A percentile compares a stretch with the other conserved stretches of the same genome.
Conservation (phyloP, 805 yeast species). For the Schizosaccharomyces octosporus region DNA sequence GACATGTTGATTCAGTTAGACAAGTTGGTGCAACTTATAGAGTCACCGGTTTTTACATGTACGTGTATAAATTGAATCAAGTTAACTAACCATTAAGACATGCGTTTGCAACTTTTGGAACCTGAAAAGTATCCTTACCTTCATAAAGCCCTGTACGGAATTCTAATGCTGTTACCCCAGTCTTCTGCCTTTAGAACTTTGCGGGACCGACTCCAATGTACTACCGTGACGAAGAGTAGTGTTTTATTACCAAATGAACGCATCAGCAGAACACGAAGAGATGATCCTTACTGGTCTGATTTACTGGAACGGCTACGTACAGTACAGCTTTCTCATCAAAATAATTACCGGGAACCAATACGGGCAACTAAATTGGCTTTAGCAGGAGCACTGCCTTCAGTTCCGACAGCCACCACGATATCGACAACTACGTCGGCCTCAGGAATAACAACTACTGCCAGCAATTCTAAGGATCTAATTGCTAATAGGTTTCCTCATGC, state of each 20-base stretch:
- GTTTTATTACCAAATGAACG: neutral
- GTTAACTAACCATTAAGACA: constrained; percentile 15
- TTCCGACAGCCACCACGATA: neutral
- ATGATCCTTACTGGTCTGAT: neutral
- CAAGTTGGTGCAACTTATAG: constrained; percentile 66
- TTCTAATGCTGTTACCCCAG: constrained; percentile 83
- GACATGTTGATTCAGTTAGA: constrained; percentile 68
- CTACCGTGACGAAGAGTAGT: no score
- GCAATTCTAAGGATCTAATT: neutral
- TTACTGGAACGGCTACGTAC: neutral
- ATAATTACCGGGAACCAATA: neutral
- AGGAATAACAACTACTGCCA: neutral
- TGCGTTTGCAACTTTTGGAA: constrained; percentile 68
- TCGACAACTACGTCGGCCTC: neutral
- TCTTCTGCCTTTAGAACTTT: constrained; percentile 69
- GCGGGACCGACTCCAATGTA: constrained; percentile 33
- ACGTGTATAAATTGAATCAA: neutral
- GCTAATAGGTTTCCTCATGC: neutral
- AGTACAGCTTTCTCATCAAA: neutral
- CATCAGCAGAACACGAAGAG: neutral
- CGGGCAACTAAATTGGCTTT: neutral
- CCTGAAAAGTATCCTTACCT: constrained; percentile 62
- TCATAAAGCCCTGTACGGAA: constrained; percentile 72
- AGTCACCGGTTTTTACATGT: constrained; percentile 67
- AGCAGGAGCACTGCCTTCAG: neutral